Percentiles rank a stretch among this genome's conserved stretches.
Evolutionary conservation across 179 eudicot genomes (phyloP).

Genomic region (Vitellaria paradoxa): DNA sequence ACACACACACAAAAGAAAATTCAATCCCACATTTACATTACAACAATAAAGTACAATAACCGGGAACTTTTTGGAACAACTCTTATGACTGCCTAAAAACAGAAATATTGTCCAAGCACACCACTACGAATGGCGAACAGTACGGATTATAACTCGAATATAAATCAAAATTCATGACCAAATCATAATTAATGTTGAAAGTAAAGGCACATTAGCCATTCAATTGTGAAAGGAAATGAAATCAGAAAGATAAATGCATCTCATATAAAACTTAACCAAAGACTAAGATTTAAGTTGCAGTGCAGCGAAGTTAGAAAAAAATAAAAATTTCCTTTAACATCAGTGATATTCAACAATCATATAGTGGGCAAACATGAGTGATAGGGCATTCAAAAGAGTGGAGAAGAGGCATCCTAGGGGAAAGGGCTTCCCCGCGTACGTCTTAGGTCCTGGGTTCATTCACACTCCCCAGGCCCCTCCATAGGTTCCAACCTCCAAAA

Average conservation of each 20-base stretch:
- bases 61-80: no score
- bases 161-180: no score
- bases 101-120: no score
- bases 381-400: neutral
- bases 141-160: no score
- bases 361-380: neutral
- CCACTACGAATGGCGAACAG: no score
- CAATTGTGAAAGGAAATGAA: neutral
- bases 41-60: no score
- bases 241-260: neutral
- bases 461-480: no score
- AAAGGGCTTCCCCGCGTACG: no score
- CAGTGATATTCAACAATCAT: neutral
- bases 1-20: neutral
- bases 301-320: neutral
- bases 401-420: no score
- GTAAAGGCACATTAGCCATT: neutral
- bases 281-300: neutral
- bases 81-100: slow-evolving; percentile 8
- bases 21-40: no score
- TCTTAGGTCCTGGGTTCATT: no score
- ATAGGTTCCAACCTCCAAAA: no score
- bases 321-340: neutral
- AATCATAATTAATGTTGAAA: neutral
- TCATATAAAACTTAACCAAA: neutral